phyloP scores from a whole-genome alignment of 1,284 basidiomycete species.

The Rhodotorula sp. region DNA sequence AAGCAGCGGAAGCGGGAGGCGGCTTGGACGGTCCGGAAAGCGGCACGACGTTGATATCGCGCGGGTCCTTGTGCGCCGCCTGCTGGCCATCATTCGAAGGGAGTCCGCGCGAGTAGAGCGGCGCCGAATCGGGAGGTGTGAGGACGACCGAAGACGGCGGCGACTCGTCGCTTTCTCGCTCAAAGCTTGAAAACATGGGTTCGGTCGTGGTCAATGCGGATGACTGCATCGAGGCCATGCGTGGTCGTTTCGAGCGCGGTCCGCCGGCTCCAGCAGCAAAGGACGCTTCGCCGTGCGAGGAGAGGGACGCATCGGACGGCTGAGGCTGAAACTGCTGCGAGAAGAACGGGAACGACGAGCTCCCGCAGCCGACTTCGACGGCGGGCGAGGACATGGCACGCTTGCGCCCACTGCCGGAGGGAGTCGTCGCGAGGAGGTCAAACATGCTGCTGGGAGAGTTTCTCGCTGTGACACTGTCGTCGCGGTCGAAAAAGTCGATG shows the following conservation, averaged over 20 bases:
- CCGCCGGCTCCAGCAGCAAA: background rate
- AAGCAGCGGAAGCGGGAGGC: background rate
- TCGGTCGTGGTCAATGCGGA: background rate
- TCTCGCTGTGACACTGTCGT: background rate
- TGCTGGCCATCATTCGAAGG: background rate
- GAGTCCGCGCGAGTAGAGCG: background rate
- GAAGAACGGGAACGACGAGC: slow-evolving; percentile 18
- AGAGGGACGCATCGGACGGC: background rate
- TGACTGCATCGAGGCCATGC: slow-evolving; percentile 16
- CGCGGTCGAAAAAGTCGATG: background rate
- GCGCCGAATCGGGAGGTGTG: slow-evolving; percentile 18
- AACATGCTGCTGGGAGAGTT: background rate
- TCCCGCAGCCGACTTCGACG: slow-evolving; percentile 14
- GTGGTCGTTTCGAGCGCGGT: slow-evolving; percentile 10
- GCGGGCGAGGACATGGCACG: slow-evolving; percentile 25
- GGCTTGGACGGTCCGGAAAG: background rate
- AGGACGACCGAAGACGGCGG: slow-evolving; percentile 26
- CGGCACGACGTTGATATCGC: slow-evolving; percentile 7
- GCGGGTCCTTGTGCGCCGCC: background rate
- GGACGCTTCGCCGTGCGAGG: slow-evolving; percentile 4
- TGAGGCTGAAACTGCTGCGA: background rate
- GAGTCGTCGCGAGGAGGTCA: slow-evolving; percentile 6
- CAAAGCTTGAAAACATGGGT: slow-evolving; percentile 8
- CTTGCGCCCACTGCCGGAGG: slow-evolving; percentile 10
- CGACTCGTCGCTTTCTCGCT: slow-evolving; percentile 19